Evolutionary conservation across 2,329 filamentous ascomycete species (phyloP).

Genomic region (Fusarium armeniacum): DNA sequence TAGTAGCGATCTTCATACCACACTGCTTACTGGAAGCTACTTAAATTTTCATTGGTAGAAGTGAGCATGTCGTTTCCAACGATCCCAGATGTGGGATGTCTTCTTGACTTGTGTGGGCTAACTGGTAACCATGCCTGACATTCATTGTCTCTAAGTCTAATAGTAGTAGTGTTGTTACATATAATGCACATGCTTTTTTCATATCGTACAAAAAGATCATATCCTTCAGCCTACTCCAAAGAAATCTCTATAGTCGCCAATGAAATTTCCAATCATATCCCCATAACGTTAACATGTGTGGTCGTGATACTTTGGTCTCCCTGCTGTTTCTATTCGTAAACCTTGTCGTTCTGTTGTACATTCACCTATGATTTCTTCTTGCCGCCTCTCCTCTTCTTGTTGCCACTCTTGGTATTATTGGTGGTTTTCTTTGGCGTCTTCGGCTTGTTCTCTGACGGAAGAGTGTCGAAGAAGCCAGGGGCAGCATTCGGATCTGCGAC

Average conservation of each 20-base stretch:
- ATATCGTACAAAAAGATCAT: conserved; percentile 4
- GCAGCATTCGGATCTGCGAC: background rate
- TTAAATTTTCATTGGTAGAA: background rate
- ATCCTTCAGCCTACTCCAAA: background rate
- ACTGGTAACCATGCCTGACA: background rate
- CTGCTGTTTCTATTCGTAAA: background rate
- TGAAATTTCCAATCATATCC: background rate
- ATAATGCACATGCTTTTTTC: conserved; percentile 25
- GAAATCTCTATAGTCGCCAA: background rate
- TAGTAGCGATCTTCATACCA: background rate
- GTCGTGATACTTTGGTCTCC: background rate
- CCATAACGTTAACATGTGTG: background rate
- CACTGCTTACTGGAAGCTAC: no score
- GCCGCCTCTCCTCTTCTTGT: background rate
- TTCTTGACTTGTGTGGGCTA: background rate
- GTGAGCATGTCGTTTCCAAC: background rate
- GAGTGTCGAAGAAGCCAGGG: conserved; percentile 19
- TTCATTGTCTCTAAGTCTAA: conserved; percentile 5
- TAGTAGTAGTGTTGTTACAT: conserved; percentile 29
- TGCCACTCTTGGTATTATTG: background rate
- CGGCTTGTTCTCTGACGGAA: conserved; percentile 6
- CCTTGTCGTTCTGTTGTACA: background rate
- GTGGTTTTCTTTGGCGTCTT: background rate
- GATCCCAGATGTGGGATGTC: background rate
- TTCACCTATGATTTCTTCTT: background rate